Base-by-base conservation (phyloP, 345 rosid species). In the Anastatica hierochuntica region DNA sequence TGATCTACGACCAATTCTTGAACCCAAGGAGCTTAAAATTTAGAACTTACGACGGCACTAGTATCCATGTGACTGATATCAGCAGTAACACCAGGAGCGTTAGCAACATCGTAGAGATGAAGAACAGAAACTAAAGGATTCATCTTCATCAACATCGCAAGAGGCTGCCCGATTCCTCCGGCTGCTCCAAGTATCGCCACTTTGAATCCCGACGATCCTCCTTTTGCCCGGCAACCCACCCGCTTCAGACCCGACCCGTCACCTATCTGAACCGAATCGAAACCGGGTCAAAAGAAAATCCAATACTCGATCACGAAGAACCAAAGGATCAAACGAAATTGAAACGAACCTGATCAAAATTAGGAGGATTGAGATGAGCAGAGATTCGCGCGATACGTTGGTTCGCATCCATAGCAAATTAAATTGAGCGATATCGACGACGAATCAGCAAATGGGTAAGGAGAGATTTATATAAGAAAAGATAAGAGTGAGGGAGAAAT, bases 61-160 rank as follows among this genome's bases (percentile, higher is more conserved):
- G 97, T 88, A 70, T 92, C 99, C 97, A 92, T 92, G 63, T 92
- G 99, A 70, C 97, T 80, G 46, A 88, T 80, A 68, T 92, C 99
- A 6, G 97, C 82, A 10, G 97, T 85, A 20, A 92, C 97, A 50
- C 99, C 99, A 62, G 84, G 94, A 44, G 89, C 74, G 41, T 92
- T 92, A 6, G 83, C 94, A 13, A 92, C 99, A 63, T 92, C 97
- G 55, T 88, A 85, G 40, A 92, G 79, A 70, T 92, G 98, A 69
- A 88, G 99, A 67, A 85, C 72, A 0, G 95, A 88, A 29, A 92
- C 94, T 72, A 92, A 74, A 2, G 99, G 97, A 53, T 88, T 92
- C 80, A 80, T 88, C 74, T 92, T 92, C 97, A 85, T 92, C 74
- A 92, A 60, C 97, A 92, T 38, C 5, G 90, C 78, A 20, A 92